Evolutionary conservation across 2,329 filamentous ascomycete genomes (phyloP), one percentile per base, ranked within the genome.

Genomic region (Verticillium zaregamsianum): DNA sequence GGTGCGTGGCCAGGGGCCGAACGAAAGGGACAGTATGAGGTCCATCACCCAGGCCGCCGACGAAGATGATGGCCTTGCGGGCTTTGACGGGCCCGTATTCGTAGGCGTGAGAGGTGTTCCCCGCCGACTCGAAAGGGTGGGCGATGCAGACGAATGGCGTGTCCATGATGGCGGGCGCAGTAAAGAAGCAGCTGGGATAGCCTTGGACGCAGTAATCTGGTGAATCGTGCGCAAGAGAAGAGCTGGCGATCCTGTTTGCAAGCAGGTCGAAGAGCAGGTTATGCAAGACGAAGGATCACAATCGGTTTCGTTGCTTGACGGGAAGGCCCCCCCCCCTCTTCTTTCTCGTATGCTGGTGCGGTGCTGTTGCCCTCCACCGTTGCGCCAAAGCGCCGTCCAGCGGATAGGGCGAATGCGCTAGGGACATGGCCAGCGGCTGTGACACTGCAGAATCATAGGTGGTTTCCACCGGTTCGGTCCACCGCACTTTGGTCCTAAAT

Each of bases 21-120:
- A 80, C 76, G 63, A 90, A 91, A 1, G 80, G 76, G 9, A 90
- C 81, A 0, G 86, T 87, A 65, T 90, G 84, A 62, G 89, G 84
- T 2, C 89, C 89, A 72, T 92, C 90, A 40, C 82, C 82, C 17
- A 93, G 82, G 39, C 90, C 90, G 64, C 88, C 89, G 65, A 92
- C 82, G 75, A 90, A 90, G 63, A 92, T 73, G 60, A 92, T 73
- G 3, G 86, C 87, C 73, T 91, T 86, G 58, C 72, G 76, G 62
- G 77, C 73, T 49, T 73, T 68, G 12, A 67, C 52, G 17, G 72
- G 70, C 28, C 81, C 80, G 20, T 75, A 68, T 67, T 84, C 82
- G 65, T 84, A 84, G 35, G 81, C 81, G 62, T 75, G 77, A 7
- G 77, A 74, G 57, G 74, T 69, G 8, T 72, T 66, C 15, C 72